phyloP scores from a whole-genome alignment of 257 asterid genomes.

The Petunia axillaris region DNA sequence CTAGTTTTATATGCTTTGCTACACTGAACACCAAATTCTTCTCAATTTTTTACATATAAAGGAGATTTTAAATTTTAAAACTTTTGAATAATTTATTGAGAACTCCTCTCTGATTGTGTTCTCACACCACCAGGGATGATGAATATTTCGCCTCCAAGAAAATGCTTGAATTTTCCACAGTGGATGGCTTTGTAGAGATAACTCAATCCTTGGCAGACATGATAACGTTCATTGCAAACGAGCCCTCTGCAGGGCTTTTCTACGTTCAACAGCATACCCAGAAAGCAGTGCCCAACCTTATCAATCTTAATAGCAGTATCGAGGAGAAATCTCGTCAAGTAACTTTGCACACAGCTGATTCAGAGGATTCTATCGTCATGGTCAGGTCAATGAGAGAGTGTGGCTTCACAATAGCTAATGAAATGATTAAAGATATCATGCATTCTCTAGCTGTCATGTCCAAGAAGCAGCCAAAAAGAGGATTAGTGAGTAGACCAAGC shows the following conservation, averaged over 20 bases:
- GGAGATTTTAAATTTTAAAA: background rate
- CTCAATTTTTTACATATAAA: background rate
- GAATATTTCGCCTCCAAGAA: slow-evolving; percentile 64
- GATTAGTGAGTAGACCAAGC: slow-evolving; percentile 48
- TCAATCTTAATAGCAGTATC: slow-evolving; percentile 62
- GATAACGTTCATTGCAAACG: slow-evolving; percentile 88
- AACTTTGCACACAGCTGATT: slow-evolving; percentile 75
- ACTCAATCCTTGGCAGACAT: slow-evolving; percentile 69
- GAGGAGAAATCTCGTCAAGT: slow-evolving; percentile 64
- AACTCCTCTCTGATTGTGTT: background rate
- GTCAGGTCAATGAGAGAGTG: slow-evolving; percentile 79
- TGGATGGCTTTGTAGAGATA: slow-evolving; percentile 84
- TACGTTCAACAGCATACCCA: slow-evolving; percentile 85
- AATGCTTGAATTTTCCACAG: slow-evolving; percentile 80
- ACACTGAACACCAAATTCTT: background rate
- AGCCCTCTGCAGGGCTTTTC: slow-evolving; percentile 95
- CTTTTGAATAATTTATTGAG: background rate
- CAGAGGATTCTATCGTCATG: slow-evolving; percentile 77
- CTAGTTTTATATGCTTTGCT: background rate
- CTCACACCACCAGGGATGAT: slow-evolving; percentile 59
- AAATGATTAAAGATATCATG: slow-evolving; percentile 73
- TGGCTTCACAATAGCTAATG: slow-evolving; percentile 75
- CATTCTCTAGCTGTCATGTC: slow-evolving; percentile 66
- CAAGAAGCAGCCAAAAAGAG: slow-evolving; percentile 61
- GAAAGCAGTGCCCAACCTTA: slow-evolving; percentile 74